Percentiles rank a stretch among this genome's conserved stretches.
phyloP scores from a whole-genome alignment of 2,329 filamentous ascomycete genomes.

The Penicillium digitatum region DNA sequence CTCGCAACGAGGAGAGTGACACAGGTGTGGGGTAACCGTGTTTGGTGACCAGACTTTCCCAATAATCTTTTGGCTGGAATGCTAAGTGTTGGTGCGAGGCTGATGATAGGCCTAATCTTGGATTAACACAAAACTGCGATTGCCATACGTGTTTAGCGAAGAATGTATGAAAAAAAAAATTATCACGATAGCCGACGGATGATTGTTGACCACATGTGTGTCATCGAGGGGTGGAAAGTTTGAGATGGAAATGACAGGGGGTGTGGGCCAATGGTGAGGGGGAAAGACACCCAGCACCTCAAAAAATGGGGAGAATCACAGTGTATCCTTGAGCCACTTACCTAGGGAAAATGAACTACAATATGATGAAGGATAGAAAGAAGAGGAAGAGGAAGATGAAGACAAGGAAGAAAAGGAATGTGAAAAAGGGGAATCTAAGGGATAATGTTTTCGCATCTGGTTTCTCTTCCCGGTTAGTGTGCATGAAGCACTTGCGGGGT shows the following conservation, averaged over 20 bases:
- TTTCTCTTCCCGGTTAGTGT: constrained; percentile 6
- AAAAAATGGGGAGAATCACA: not conserved
- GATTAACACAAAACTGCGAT: constrained; percentile 29
- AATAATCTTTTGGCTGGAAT: constrained; percentile 31
- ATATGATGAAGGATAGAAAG: constrained; percentile 32
- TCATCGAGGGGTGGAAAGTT: constrained; percentile 3
- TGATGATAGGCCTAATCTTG: constrained; percentile 25
- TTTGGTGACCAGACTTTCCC: constrained; percentile 37
- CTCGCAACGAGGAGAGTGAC: constrained; percentile 37
- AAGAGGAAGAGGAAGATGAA: constrained; percentile 24
- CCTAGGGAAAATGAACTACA: constrained; percentile 23
- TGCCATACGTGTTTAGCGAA: constrained; percentile 32
- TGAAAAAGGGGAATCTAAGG: constrained; percentile 15
- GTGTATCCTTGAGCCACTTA: constrained; percentile 11
- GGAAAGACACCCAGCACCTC: not conserved
- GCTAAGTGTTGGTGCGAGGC: constrained; percentile 18
- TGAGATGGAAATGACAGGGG: not conserved
- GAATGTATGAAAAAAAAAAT: not conserved
- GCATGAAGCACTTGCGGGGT: constrained; percentile 9
- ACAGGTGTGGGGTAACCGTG: constrained; percentile 40
- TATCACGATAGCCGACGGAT: constrained; percentile 9
- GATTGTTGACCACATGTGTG: not conserved
- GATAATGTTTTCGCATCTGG: constrained; percentile 13
- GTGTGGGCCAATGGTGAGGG: constrained; percentile 10
- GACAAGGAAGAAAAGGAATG: constrained; percentile 21